These are phyloP conservation scores for Cryptococcus sp. DNA, from an alignment of 1,284 basidiomycete genomes.

Conservation along the genomic window DNA sequence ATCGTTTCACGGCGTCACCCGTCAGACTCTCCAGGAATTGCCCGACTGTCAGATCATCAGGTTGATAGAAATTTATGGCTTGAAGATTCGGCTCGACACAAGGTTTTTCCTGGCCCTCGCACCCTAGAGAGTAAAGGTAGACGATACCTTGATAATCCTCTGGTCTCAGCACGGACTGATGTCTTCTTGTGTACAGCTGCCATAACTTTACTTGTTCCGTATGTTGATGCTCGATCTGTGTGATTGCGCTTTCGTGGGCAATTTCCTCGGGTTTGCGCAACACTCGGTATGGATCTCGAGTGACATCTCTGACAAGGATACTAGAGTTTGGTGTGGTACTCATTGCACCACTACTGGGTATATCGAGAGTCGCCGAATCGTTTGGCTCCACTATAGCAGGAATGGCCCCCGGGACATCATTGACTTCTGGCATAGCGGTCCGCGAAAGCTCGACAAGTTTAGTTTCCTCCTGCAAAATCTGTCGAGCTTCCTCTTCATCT, in stretches of 20 bases:
- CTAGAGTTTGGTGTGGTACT: constrained; percentile 9
- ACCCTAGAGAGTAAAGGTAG: constrained; percentile 41
- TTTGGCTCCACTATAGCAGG: constrained; percentile 9
- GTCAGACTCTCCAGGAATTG: constrained; percentile 77
- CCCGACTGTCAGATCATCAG: constrained; percentile 85
- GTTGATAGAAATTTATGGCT: constrained; percentile 84
- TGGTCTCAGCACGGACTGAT: constrained; percentile 76
- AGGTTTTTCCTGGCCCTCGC: constrained; percentile 48
- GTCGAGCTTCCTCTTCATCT: constrained; percentile 66
- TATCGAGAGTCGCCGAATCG: constrained; percentile 9
- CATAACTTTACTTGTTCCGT: constrained; percentile 80
- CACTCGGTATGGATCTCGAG: constrained; percentile 35
- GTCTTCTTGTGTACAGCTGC: constrained; percentile 84
- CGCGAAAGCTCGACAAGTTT: constrained; percentile 16
- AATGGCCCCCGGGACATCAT: neutral
- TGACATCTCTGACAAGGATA: constrained; percentile 10
- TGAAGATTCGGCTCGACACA: constrained; percentile 54
- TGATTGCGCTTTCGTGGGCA: constrained; percentile 63
- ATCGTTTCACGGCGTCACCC: constrained; percentile 64
- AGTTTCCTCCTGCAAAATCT: constrained; percentile 70
- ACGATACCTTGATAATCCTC: constrained; percentile 87
- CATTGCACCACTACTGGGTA: constrained; percentile 17
- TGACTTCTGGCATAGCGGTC: neutral
- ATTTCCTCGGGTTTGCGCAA: constrained; percentile 53
- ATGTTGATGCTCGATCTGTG: constrained; percentile 68